A percentile compares a stretch with the other conserved stretches of the same genome.
phyloP scores from a whole-genome alignment of 1,139 yeast species.

The Hyphopichia khmerensis region DNA sequence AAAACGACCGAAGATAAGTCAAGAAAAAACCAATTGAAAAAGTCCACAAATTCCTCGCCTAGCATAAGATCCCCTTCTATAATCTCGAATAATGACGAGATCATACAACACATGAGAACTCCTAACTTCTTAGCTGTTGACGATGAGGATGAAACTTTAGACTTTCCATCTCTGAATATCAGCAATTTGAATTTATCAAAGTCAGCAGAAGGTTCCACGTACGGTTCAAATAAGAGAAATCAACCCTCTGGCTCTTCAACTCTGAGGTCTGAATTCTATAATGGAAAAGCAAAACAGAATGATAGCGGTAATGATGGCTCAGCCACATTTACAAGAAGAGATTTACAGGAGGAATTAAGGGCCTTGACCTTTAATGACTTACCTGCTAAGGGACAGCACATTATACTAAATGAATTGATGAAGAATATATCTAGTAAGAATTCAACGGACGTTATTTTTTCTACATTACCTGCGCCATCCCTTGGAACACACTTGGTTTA shows the following conservation, averaged over 20 bases:
- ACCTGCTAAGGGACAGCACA: conserved; percentile 89
- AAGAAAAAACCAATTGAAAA: background rate
- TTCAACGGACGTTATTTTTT: conserved; percentile 70
- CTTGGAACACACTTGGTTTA: conserved; percentile 75
- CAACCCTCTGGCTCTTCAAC: conserved; percentile 1
- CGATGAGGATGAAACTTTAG: conserved; percentile 16
- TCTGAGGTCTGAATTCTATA: conserved; percentile 10
- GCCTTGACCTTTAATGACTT: conserved; percentile 70
- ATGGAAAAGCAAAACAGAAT: conserved; percentile 4
- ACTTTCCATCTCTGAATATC: conserved; percentile 13
- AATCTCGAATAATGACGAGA: conserved; percentile 38
- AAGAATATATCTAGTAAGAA: conserved; percentile 50
- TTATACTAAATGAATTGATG: conserved; percentile 86
- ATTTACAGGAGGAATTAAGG: conserved; percentile 39
- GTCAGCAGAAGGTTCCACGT: background rate
- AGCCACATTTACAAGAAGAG: conserved; percentile 27
- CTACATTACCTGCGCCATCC: conserved; percentile 87
- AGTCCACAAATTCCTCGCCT: conserved; percentile 2
- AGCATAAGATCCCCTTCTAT: conserved; percentile 28
- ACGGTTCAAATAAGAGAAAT: background rate
- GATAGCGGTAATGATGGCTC: background rate
- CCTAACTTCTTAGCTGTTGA: conserved; percentile 35
- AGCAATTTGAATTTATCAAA: background rate
- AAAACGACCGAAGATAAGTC: background rate
- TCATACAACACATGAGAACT: conserved; percentile 35